A percentile compares a stretch with the other conserved stretches of the same genome.
phyloP scores from a whole-genome alignment of 805 yeast species.

The Barnettozyma sucrosica region DNA sequence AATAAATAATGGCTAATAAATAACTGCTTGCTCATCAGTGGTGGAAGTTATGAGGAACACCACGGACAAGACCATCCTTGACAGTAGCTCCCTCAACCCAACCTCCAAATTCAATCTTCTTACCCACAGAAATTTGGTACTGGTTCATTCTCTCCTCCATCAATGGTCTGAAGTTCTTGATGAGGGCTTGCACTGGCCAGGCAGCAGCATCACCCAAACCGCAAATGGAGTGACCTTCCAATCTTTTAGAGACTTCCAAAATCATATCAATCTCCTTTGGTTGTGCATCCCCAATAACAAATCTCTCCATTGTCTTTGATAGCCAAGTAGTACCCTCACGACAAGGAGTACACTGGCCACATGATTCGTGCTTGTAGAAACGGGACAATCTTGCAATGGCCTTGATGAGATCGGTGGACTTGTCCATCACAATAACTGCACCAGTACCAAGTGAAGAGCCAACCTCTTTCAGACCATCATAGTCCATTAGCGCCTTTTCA shows the following conservation, averaged over 20 bases:
- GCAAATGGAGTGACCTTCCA: slow-evolving; percentile 89
- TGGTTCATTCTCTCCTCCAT: slow-evolving; percentile 70
- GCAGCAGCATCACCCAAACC: slow-evolving; percentile 92
- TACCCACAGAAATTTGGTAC: slow-evolving; percentile 36
- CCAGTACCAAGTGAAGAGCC: slow-evolving; percentile 91
- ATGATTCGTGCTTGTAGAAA: slow-evolving; percentile 86
- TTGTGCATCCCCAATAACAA: slow-evolving; percentile 72
- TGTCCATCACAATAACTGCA: slow-evolving; percentile 88
- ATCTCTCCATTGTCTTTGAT: slow-evolving; percentile 77
- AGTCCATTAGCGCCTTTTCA: slow-evolving; percentile 76
- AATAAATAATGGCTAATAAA: slow-evolving; percentile 10
- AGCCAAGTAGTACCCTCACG: slow-evolving; percentile 92
- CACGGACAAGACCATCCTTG: slow-evolving; percentile 57
- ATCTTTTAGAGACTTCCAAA: slow-evolving; percentile 75
- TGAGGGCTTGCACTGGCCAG: slow-evolving; percentile 89
- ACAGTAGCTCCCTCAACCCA: slow-evolving; percentile 63
- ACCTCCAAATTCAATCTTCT: slow-evolving; percentile 59
- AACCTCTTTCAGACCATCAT: slow-evolving; percentile 76
- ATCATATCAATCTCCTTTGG: slow-evolving; percentile 81
- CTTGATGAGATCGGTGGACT: slow-evolving; percentile 75
- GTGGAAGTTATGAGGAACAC: slow-evolving; percentile 38
- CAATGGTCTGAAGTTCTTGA: slow-evolving; percentile 77
- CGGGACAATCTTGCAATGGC: slow-evolving; percentile 82
- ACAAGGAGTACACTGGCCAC: slow-evolving; percentile 94
- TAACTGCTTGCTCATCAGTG: slow-evolving; percentile 12